phyloP scores from a whole-genome alignment of 306 rosid species.

The Clitoria ternatea region DNA sequence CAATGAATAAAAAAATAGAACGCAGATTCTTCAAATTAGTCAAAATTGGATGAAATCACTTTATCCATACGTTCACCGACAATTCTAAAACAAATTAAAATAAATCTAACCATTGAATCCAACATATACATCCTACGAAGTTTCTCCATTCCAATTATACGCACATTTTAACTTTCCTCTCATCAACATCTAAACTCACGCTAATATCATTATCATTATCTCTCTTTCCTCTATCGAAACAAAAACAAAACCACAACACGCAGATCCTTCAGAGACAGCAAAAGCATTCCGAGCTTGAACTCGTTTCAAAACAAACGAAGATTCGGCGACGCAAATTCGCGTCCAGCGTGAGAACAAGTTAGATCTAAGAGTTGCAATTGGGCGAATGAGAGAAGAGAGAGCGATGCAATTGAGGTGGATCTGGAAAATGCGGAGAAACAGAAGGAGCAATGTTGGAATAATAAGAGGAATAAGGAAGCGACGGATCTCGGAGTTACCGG shows the following conservation, averaged over 20 bases:
- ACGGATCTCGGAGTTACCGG: constrained; percentile 71
- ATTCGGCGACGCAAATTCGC: background rate
- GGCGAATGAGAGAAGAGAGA: background rate
- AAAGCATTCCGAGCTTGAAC: constrained; percentile 6
- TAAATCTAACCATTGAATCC: background rate
- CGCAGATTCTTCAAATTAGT: background rate
- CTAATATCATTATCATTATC: background rate
- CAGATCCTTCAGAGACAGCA: constrained; percentile 3
- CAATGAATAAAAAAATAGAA: background rate
- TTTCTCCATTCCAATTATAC: background rate
- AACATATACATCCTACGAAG: background rate
- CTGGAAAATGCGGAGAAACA: constrained; percentile 8
- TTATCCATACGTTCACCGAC: background rate
- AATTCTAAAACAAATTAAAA: background rate
- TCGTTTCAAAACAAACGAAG: background rate
- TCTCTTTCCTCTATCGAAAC: background rate
- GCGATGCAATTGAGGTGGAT: constrained; percentile 16
- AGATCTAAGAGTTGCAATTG: constrained; percentile 16
- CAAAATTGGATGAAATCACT: background rate
- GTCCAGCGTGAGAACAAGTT: background rate
- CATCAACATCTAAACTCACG: background rate
- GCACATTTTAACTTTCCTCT: background rate
- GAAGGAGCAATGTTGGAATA: background rate
- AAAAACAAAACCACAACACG: background rate
- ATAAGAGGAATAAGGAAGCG: background rate